Conservation (phyloP, 805 yeast species). For the Nakazawaea peltata region DNA sequence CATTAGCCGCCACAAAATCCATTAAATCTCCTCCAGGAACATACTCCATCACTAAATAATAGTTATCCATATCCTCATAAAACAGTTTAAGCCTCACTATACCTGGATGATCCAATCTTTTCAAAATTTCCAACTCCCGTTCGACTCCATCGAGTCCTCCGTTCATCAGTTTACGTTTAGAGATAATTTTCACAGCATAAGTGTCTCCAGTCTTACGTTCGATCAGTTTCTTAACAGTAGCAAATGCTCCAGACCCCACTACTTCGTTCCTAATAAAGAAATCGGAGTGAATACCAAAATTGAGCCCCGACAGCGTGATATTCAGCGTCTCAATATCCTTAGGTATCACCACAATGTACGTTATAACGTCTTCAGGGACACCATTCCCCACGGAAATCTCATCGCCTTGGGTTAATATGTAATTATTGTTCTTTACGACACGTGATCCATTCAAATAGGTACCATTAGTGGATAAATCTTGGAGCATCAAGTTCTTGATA, state of each 20-base stretch:
- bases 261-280: slow-evolving; percentile 78
- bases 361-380: slow-evolving; percentile 57
- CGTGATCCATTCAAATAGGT: slow-evolving; percentile 75
- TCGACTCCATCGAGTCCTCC: slow-evolving; percentile 77
- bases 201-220: slow-evolving; percentile 80
- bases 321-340: slow-evolving; percentile 25
- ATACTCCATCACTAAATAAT: slow-evolving; percentile 90
- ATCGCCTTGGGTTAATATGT: slow-evolving; percentile 85
- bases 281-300: slow-evolving; percentile 27
- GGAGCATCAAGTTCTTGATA: slow-evolving; percentile 44
- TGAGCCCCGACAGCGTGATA: slow-evolving; percentile 19
- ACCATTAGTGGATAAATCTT: slow-evolving; percentile 86
- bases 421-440: slow-evolving; percentile 69
- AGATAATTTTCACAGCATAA: slow-evolving; percentile 86
- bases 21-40: slow-evolving; percentile 95
- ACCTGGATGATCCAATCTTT: slow-evolving; percentile 73
- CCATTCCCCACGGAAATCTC: slow-evolving; percentile 89
- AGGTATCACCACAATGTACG: slow-evolving; percentile 44
- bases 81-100: slow-evolving; percentile 78
- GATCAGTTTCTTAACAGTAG: slow-evolving; percentile 86
- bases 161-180: slow-evolving; percentile 67
- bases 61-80: slow-evolving; percentile 73
- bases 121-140: slow-evolving; percentile 76
- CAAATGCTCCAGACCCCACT: slow-evolving; percentile 98
- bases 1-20: slow-evolving; percentile 94